phyloP scores from a whole-genome alignment of 176 grass and related monocot species.

The Raddia distichophylla region DNA sequence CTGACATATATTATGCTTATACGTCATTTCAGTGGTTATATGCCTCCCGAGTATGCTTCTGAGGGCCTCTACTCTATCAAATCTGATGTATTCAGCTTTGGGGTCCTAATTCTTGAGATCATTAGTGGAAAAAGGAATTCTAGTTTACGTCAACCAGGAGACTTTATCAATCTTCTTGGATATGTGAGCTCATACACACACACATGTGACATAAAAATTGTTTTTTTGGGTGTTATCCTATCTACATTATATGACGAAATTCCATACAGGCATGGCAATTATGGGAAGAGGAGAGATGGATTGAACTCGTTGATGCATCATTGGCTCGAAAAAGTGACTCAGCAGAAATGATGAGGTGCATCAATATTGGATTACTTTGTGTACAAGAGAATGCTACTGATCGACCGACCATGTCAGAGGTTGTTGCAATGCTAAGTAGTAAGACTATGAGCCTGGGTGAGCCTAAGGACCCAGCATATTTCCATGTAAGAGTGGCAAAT shows the following conservation, averaged over 20 bases:
- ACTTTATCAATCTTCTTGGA: conserved; percentile 17
- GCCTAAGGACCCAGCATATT: conserved; percentile 13
- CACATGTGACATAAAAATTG: not conserved
- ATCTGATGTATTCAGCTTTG: conserved; percentile 26
- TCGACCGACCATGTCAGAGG: conserved; percentile 25
- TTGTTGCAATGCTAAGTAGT: not conserved
- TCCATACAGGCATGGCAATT: conserved; percentile 20
- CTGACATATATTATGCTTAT: not conserved
- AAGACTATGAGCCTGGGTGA: not conserved
- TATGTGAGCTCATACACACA: conserved; percentile 17
- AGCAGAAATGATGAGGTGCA: not conserved
- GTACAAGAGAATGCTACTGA: conserved; percentile 21
- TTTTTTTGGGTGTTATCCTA: not conserved
- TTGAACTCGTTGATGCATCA: conserved; percentile 3
- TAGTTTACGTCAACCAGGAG: not conserved
- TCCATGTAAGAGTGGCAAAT: conserved; percentile 12
- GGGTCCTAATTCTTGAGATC: conserved; percentile 31
- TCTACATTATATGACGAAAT: not conserved
- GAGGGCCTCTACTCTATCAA: conserved; percentile 33
- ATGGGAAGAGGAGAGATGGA: conserved; percentile 16
- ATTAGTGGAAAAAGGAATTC: conserved; percentile 24
- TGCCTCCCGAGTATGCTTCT: conserved; percentile 37
- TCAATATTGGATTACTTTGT: conserved; percentile 14
- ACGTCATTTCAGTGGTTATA: conserved; percentile 30
- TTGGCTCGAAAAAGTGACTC: not conserved